Base-by-base conservation (phyloP, 2,329 filamentous ascomycete species). In the Phaeosphaeriaceae sp. region DNA sequence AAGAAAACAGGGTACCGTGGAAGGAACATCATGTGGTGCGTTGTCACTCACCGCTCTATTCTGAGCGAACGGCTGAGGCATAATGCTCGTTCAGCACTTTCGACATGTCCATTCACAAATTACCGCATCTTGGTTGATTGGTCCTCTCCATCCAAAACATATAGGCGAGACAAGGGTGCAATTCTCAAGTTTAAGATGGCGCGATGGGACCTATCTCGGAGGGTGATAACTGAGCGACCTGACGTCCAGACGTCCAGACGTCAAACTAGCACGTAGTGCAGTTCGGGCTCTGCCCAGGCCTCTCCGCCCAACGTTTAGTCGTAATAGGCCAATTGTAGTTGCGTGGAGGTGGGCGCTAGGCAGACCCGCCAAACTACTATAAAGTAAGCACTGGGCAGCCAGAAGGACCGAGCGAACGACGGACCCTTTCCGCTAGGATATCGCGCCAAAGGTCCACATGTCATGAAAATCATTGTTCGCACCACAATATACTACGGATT, bases 41-140 rank as follows among this genome's bases (percentile, higher is more conserved):
- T 41, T 32, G 38, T 46, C 34, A 48, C 49, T 53, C 52, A 58
- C 55, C 55, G 55, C 55, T 50, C 42, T 33, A 50, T 46, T 13
- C 13, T 11, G 17, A 6, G 23, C 21, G 28, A 32, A 36, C 30
- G 40, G 36, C 47, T 47, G 43, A 37, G 39, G 48, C 40, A 41
- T 52, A 17, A 41, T 33, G 29, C 28, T 20, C 44, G 18, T 28
- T 16, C 21, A 39, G 23, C 21, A 40, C n/a, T 13, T 28, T 16
- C 37, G 4, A 21, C n/a, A 40, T 9, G 6, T 17, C 37, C 13
- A 40, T 29, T 39, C 18, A 28, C 20, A 7, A 35, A 33, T 12
- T 15, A 15, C n/a, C 11, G 3, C 21, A 9, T 9, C 15, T 21
- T n/a, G 15, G 15, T 15, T 32, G 4, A 29, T 29, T 15, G 23